Evolutionary conservation across 305 asterid species (phyloP), one percentile per base, ranked within the genome.

Genomic region (Fraxinus dipetala): DNA sequence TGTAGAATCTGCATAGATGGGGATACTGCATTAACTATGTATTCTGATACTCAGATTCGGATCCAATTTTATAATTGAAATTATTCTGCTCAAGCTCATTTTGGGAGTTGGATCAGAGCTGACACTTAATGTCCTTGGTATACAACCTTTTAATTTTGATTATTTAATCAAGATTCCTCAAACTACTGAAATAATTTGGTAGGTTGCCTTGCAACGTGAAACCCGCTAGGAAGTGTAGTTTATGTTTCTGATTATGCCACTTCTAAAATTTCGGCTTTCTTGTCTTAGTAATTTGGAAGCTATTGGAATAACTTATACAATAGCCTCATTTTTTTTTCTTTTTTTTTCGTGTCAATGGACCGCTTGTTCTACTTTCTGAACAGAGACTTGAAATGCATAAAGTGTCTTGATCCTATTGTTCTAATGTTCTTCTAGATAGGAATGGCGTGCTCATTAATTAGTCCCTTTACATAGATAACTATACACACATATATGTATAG

Each of bases 401-500:
- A 79, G 77, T 85, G 63, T 80, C 70, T 67, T 35, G 34, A 59
- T 65, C 59, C 69, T 75, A 34, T 67, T 45, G 28, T 28, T 56
- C 32, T 32, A n/a, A 51, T 16, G 61, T 51, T 51, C 61, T 16
- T 72, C 79, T 40, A 35, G 81, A 67, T 10, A 72, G 54, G 59
- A 9, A 63, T 74, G 81, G 16, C 78, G 36, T 84, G 70, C 72
- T 54, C 79, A 65, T 63, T 82, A 14, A 76, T 54, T 80, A 31
- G 81, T 83, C 48, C 48, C 48, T 38, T 38, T 38, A 35, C 40
- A 35, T 35, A 35, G 40, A 35, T 35, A 5, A 8, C 48, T 38
- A 38, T 38, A 9, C 48, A 38, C 48, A 38, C 48, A 9, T 38
- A 40, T 40, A 40, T 40, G 14, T 40, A 40, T 40, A 40, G 48